A percentile compares a stretch with the other conserved stretches of the same genome.
Conservation (phyloP, 2,329 filamentous ascomycete genomes). For the Domatiomyces catenatus region DNA sequence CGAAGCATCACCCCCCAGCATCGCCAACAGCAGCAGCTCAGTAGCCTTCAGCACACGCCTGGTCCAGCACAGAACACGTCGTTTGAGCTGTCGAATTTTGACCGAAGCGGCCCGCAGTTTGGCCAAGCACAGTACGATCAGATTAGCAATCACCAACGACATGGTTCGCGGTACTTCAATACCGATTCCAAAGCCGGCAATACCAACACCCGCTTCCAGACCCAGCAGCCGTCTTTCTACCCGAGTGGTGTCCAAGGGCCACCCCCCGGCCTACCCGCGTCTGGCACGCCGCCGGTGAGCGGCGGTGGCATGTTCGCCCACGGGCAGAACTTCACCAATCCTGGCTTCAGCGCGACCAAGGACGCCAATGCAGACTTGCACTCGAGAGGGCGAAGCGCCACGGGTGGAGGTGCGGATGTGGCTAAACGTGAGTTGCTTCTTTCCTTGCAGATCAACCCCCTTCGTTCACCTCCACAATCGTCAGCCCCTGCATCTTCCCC, state of each 20-base stretch:
- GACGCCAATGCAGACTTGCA: slow-evolving; percentile 61
- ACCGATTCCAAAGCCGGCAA: slow-evolving; percentile 40
- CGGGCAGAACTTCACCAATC: slow-evolving; percentile 61
- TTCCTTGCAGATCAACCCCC: slow-evolving; percentile 77
- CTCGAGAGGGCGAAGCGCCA: slow-evolving; percentile 51
- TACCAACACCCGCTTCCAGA: slow-evolving; percentile 25
- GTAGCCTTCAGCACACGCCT: slow-evolving; percentile 44
- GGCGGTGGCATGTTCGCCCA: slow-evolving; percentile 77
- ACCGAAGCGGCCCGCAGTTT: slow-evolving; percentile 38
- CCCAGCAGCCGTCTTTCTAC: slow-evolving; percentile 50
- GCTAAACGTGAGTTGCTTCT: slow-evolving; percentile 98
- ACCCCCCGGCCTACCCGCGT: slow-evolving; percentile 87
- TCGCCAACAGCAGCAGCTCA: slow-evolving; percentile 51
- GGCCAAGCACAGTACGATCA: slow-evolving; percentile 46
- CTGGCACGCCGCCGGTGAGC: slow-evolving; percentile 74
- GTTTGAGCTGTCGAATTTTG: slow-evolving; percentile 27
- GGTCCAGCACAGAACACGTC: slow-evolving; percentile 22
- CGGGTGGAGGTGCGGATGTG: slow-evolving; percentile 60
- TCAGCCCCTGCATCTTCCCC: slow-evolving; percentile 70
- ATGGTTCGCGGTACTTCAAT: slow-evolving; percentile 79
- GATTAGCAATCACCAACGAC: slow-evolving; percentile 56
- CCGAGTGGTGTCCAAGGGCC: slow-evolving; percentile 76
- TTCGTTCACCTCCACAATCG: slow-evolving; percentile 66
- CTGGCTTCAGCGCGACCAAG: slow-evolving; percentile 50
- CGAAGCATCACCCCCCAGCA: slow-evolving; percentile 71